phyloP scores from a whole-genome alignment of 352 stramenopile species.

The Phytophthora meadii region DNA sequence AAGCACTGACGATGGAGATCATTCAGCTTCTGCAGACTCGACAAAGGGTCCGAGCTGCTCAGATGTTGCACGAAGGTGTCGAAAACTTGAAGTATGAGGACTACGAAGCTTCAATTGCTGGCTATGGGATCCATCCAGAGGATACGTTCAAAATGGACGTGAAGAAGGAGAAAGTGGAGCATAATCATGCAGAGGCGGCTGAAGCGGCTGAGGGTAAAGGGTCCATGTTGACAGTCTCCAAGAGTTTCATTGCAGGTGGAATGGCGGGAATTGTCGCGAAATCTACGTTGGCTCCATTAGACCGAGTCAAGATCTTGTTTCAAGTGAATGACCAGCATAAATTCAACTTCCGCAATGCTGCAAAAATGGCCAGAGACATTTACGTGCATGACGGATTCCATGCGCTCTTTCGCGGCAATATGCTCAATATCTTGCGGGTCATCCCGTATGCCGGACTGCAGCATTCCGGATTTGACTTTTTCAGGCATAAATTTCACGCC shows the following conservation, averaged over 20 bases:
- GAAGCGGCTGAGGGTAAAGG: slow-evolving; percentile 33
- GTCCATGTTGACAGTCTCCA: slow-evolving; percentile 76
- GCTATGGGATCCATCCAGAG: slow-evolving; percentile 27
- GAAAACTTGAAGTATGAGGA: slow-evolving; percentile 16
- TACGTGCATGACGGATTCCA: slow-evolving; percentile 75
- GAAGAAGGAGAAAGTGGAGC: slow-evolving; percentile 6
- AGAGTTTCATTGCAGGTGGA: slow-evolving; percentile 83
- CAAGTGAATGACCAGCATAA: slow-evolving; percentile 77
- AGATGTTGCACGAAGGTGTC: slow-evolving; percentile 25
- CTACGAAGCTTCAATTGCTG: slow-evolving; percentile 30
- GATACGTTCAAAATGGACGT: slow-evolving; percentile 25
- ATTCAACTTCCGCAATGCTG: slow-evolving; percentile 82
- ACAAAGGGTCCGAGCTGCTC: slow-evolving; percentile 9
- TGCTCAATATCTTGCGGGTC: slow-evolving; percentile 82
- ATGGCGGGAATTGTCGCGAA: slow-evolving; percentile 81
- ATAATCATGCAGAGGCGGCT: slow-evolving; percentile 18
- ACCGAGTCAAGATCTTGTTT: slow-evolving; percentile 89
- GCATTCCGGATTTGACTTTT: slow-evolving; percentile 88
- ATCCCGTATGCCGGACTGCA: slow-evolving; percentile 83
- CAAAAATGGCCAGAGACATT: slow-evolving; percentile 64
- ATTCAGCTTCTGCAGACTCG: slow-evolving; percentile 39
- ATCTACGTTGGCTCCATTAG: slow-evolving; percentile 72
- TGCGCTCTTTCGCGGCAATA: slow-evolving; percentile 76
- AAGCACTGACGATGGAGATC: slow-evolving; percentile 43
- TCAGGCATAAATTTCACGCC: slow-evolving; percentile 79